Percentiles rank a stretch among this genome's conserved stretches.
Evolutionary conservation across 2,329 filamentous ascomycete genomes (phyloP).

Genomic region (Cladophialophora immunda): DNA sequence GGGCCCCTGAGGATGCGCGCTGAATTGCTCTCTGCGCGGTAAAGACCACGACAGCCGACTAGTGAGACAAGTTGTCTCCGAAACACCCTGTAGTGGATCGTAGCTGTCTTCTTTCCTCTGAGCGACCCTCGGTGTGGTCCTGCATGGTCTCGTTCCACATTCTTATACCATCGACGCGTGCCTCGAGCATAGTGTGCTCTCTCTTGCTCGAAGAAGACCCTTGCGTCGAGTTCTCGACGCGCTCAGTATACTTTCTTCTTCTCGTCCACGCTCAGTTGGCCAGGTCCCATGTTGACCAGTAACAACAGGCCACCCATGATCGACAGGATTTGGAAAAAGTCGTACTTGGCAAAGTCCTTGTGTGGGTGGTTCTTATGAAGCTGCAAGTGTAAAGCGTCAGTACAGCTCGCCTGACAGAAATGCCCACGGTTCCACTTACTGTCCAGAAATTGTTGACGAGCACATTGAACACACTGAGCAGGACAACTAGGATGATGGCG

Average conservation of each 20-base stretch:
- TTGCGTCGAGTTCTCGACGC: background rate
- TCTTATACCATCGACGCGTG: slow-evolving; percentile 25
- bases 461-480: slow-evolving; percentile 95
- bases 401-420: background rate
- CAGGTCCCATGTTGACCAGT: slow-evolving; percentile 97
- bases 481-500: slow-evolving; percentile 91
- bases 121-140: slow-evolving; percentile 6
- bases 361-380: slow-evolving; percentile 98
- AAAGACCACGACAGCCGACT: background rate
- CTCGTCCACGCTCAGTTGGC: slow-evolving; percentile 98
- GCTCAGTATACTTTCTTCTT: slow-evolving; percentile 99
- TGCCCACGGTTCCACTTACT: slow-evolving; percentile 64
- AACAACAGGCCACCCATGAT: slow-evolving; percentile 95
- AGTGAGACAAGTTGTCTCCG: background rate
- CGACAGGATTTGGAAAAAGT: slow-evolving; percentile 99
- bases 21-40: background rate
- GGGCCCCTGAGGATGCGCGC: background rate
- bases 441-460: slow-evolving; percentile 99
- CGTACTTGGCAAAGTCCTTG: slow-evolving; percentile 99
- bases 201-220: background rate
- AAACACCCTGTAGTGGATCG: background rate
- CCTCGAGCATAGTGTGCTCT: background rate
- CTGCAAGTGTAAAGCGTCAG: slow-evolving; percentile 56
- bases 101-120: background rate
- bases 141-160: slow-evolving; percentile 35